These are phyloP conservation scores for Centrapalus pauciflorus DNA, from an alignment of 129 eudicot genomes.

Conservation along the genomic window DNA sequence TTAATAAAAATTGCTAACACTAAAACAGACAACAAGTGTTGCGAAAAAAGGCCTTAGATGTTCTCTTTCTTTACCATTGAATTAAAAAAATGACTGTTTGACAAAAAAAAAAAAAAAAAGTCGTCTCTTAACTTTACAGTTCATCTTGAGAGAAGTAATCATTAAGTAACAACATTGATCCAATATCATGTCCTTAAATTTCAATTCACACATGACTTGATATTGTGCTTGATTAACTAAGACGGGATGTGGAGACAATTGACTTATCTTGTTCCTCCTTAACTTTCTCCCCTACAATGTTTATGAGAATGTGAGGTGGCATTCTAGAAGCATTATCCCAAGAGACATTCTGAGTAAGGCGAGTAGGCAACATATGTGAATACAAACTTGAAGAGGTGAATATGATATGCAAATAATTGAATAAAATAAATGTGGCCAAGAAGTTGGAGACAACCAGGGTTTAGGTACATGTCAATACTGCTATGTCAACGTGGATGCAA, in stretches of 20 bases:
- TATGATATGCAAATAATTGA: neutral
- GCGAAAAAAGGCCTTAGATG: no score
- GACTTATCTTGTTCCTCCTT: neutral
- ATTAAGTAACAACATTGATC: neutral
- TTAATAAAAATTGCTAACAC: no score
- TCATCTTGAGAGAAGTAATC: neutral
- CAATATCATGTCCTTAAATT: neutral
- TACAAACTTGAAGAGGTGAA: neutral
- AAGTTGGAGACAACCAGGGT: neutral
- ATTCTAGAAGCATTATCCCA: neutral
- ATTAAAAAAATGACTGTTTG: no score
- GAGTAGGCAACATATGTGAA: neutral
- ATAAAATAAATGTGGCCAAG: neutral
- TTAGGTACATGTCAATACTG: slow-evolving; percentile 7
- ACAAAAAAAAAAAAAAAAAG: no score
- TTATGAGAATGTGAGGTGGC: neutral
- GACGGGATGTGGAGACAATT: neutral
- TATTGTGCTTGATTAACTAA: neutral
- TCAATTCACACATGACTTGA: neutral
- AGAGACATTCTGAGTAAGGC: neutral
- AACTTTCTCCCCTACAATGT: neutral
- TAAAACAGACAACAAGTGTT: no score
- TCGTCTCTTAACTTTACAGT: no score
- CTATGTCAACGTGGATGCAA: neutral
- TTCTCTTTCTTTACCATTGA: no score